Evolutionary conservation across 2,329 filamentous ascomycete genomes (phyloP), one percentile per base, ranked within the genome.

Genomic region (Fusarium humuli): DNA sequence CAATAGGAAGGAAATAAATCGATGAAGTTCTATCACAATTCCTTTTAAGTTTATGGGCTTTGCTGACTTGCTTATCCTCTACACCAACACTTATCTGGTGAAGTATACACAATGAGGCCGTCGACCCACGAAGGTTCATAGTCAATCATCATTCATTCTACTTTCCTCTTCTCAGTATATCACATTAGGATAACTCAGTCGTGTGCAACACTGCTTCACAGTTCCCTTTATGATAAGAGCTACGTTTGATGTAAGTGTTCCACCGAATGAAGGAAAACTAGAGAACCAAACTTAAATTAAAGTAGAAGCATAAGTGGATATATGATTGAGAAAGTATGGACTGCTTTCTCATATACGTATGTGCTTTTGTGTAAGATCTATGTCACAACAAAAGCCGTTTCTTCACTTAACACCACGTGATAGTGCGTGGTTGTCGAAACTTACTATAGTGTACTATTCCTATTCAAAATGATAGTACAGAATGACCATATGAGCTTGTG

Each of bases 1-100:
- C 3, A 37, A 10, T 12, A 37, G 18, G 11, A 37, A n/a, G 0
- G 3, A 37, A n/a, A 2, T 7, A 5, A 12, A 2, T 12, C 5
- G 11, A n/a, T n/a, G 10, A 37, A 4, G 18, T 12, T 7, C 10
- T 37, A 37, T 7, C 34, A 12, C 10, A n/a, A 7, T 37, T 34
- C 16, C 10, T 3, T 37, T 0, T 11, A n/a, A n/a, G 3, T 11
- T 18, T n/a, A 37, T 11, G 16, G 18, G 34, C 34, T n/a, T n/a
- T 37, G 18, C 12, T 12, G 34, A n/a, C 18, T n/a, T 11, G 18
- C 16, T n/a, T n/a, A 1, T 3, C 18, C n/a, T 37, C 6, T 37
- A n/a, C n/a, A 12, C 10, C 18, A n/a, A 7, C 34, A 37, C 5
- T 37, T n/a, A 37, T 37, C 34, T n/a, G 34, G 9, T 37, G 18